Percentiles rank a stretch among this genome's conserved stretches.
These are phyloP conservation scores for Botrytis cinerea DNA, from an alignment of 2,329 filamentous ascomycete genomes.

Conservation along the genomic window DNA sequence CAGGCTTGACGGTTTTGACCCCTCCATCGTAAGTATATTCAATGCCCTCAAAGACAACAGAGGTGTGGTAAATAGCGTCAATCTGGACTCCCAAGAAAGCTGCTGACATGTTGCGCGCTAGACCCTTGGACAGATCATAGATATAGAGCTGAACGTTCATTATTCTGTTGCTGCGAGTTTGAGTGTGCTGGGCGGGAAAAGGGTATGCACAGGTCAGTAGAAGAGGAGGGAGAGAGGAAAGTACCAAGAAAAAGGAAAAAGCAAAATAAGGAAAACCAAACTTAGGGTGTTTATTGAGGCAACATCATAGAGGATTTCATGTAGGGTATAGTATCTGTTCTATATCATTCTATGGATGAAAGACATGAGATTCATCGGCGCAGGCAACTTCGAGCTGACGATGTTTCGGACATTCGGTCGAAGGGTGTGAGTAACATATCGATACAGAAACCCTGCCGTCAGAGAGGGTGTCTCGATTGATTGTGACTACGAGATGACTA, in stretches of 20 bases:
- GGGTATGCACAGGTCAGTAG: constrained; percentile 9
- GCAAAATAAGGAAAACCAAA: constrained; percentile 7
- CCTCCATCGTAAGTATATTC: constrained; percentile 92
- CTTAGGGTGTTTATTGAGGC: constrained; percentile 2
- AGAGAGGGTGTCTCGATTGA: not conserved
- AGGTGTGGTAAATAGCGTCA: constrained; percentile 94
- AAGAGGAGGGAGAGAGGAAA: constrained; percentile 10
- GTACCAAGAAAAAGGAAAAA: constrained; percentile 3
- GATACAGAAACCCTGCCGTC: not conserved
- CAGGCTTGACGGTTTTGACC: constrained; percentile 78
- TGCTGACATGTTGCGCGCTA: constrained; percentile 51
- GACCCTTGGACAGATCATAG: constrained; percentile 70
- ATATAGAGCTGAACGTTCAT: constrained; percentile 80
- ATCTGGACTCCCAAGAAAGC: constrained; percentile 68
- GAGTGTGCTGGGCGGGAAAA: not conserved
- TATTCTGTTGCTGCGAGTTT: constrained; percentile 22
- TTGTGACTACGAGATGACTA: constrained; percentile 1
- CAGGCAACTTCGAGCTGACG: constrained; percentile 24
- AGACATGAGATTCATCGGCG: not conserved
- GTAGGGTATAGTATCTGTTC: not conserved
- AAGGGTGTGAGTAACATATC: not conserved
- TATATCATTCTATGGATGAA: constrained; percentile 16
- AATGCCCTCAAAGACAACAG: constrained; percentile 77
- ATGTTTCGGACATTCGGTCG: not conserved
- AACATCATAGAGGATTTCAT: constrained; percentile 2